phyloP scores from a whole-genome alignment of 75 land plant species.

The Chamaecyparis obtusa region DNA sequence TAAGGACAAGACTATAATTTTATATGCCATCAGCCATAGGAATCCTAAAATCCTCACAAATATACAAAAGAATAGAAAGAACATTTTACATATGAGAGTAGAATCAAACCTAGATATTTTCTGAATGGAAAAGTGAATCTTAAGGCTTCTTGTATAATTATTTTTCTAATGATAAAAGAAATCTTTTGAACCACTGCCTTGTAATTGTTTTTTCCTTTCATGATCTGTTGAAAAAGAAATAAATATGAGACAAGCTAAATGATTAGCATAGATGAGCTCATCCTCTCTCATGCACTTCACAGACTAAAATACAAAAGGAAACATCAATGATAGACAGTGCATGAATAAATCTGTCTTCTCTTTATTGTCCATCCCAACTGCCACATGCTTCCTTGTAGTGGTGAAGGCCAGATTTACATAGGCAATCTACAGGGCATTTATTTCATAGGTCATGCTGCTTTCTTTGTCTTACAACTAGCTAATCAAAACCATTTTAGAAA shows the following conservation, averaged over 20 bases:
- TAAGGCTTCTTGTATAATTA: not conserved
- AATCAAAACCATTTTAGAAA: not conserved
- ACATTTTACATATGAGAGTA: too few species aligned
- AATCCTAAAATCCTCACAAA: not conserved
- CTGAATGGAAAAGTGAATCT: not conserved
- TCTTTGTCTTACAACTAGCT: not conserved
- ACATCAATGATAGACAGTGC: not conserved
- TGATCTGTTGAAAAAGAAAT: not conserved
- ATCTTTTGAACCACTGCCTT: not conserved
- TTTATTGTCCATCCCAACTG: not conserved
- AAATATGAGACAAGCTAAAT: too few species aligned
- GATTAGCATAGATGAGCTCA: not conserved
- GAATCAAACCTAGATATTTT: not conserved
- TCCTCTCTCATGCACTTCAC: not conserved
- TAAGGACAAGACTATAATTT: not conserved
- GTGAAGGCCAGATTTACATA: not conserved
- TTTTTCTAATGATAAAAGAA: not conserved
- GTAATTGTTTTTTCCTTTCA: not conserved
- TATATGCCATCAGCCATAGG: not conserved
- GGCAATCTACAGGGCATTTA: not conserved
- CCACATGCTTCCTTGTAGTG: not conserved
- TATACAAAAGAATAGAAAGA: not conserved
- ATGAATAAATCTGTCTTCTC: not conserved
- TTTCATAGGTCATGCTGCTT: not conserved
- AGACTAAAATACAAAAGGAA: not conserved